Percentiles rank a stretch among this genome's conserved stretches.
phyloP scores from a whole-genome alignment of 2,329 filamentous ascomycete genomes.

The Septoria petroselini region DNA sequence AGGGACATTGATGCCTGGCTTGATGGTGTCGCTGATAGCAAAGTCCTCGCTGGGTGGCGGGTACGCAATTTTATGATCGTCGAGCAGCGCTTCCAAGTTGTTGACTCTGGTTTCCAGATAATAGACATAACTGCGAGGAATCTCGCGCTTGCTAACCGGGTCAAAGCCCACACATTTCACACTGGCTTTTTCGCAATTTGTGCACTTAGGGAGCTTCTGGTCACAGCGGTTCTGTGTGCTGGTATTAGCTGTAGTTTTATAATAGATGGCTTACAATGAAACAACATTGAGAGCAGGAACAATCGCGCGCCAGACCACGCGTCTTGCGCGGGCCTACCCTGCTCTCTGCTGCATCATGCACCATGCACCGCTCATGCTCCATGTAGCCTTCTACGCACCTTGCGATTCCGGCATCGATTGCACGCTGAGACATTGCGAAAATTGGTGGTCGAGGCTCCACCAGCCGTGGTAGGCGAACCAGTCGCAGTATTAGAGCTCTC shows the following conservation, averaged over 20 bases:
- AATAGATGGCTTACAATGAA: too few relatives aligned
- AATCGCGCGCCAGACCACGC: background rate
- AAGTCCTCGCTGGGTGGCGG: constrained; percentile 67
- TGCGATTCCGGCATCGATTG: constrained; percentile 85
- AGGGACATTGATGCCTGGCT: constrained; percentile 39
- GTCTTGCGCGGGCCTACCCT: background rate
- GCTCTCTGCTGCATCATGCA: background rate
- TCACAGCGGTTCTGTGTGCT: constrained; percentile 77
- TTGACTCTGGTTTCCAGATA: constrained; percentile 85
- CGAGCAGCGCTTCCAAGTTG: constrained; percentile 75
- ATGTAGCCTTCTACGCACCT: too few relatives aligned
- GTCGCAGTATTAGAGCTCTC: constrained; percentile 10
- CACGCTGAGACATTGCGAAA: constrained; percentile 72
- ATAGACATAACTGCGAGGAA: constrained; percentile 84
- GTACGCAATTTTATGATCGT: constrained; percentile 66
- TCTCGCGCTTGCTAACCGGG: constrained; percentile 92
- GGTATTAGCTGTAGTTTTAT: too few relatives aligned
- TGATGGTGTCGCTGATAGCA: constrained; percentile 40
- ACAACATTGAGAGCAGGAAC: too few relatives aligned
- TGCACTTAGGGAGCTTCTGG: constrained; percentile 85
- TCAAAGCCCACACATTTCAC: constrained; percentile 94
- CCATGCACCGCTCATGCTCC: background rate
- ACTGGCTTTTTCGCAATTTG: constrained; percentile 86
- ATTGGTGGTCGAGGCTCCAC: constrained; percentile 60
- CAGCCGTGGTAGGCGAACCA: constrained; percentile 17